Conservation (phyloP, 2,329 filamentous ascomycete genomes). For the Fusarium euwallaceae region DNA sequence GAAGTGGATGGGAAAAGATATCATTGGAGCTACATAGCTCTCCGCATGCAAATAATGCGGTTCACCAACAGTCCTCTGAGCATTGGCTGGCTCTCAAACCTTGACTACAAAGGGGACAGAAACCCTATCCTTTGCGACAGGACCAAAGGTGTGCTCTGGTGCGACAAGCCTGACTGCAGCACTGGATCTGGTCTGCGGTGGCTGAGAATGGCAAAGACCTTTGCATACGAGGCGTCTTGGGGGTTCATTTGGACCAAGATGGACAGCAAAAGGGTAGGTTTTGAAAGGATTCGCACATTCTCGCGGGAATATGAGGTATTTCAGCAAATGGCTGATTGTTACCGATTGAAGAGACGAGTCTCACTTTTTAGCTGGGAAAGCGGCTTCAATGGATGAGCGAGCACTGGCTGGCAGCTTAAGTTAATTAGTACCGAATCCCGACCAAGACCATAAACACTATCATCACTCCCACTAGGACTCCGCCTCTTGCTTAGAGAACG, state of each 20-base stretch:
- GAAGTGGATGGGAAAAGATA: not conserved
- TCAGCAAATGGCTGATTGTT: not conserved
- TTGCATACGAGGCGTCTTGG: not conserved
- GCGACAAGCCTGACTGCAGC: not conserved
- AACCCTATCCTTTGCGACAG: slow-evolving; percentile 4
- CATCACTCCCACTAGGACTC: too few relatives aligned
- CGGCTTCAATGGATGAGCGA: too few relatives aligned
- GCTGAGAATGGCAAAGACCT: slow-evolving; percentile 8
- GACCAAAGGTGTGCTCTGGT: slow-evolving; percentile 18
- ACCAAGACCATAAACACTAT: too few relatives aligned
- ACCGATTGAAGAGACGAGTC: not conserved
- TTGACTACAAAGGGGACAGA: not conserved
- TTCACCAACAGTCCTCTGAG: fast-evolving
- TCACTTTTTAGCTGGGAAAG: too few relatives aligned
- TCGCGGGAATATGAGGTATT: not conserved
- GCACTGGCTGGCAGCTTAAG: too few relatives aligned
- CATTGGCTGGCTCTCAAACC: slow-evolving; percentile 9
- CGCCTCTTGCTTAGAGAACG: too few relatives aligned
- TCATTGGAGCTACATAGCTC: not conserved
- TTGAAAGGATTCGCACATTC: not conserved
- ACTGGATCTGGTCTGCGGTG: slow-evolving; percentile 5
- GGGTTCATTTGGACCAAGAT: not conserved
- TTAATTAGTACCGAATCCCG: too few relatives aligned
- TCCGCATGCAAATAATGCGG: not conserved
- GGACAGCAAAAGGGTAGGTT: not conserved